Evolutionary conservation across 305 asterid species (phyloP).

Genomic region (Fraxinus latifolia): DNA sequence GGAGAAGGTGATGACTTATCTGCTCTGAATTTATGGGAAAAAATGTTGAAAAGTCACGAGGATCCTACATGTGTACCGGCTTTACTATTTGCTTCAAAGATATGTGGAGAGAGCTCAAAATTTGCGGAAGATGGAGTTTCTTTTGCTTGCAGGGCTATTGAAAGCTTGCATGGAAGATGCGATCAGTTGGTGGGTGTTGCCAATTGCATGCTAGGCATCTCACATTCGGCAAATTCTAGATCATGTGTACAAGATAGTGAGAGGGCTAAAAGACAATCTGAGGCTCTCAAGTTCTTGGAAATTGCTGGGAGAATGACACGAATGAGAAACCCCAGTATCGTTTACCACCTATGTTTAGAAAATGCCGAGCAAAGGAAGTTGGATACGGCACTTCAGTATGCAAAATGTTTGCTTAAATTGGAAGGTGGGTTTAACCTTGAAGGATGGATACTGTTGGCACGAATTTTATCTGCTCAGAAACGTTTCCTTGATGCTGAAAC

Average conservation of each 20-base stretch:
- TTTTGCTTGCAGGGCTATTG: constrained; percentile 61
- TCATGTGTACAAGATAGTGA: constrained; percentile 42
- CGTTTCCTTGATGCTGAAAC: constrained; percentile 61
- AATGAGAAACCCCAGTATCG: constrained; percentile 52
- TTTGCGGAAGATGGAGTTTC: constrained; percentile 52
- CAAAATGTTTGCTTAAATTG: constrained; percentile 54
- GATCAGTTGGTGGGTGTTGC: constrained; percentile 58
- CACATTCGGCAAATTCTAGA: constrained; percentile 52
- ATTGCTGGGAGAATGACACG: constrained; percentile 59
- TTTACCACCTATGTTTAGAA: constrained; percentile 70
- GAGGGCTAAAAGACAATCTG: constrained; percentile 51
- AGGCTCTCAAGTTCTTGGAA: constrained; percentile 68
- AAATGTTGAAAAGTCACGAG: constrained; percentile 41
- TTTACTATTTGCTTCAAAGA: constrained; percentile 63
- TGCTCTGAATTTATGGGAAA: constrained; percentile 68
- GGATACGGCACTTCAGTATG: constrained; percentile 62
- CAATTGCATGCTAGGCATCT: constrained; percentile 58
- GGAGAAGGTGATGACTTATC: constrained; percentile 60
- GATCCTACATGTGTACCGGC: constrained; percentile 42
- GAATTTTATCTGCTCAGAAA: constrained; percentile 76
- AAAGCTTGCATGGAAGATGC: constrained; percentile 48
- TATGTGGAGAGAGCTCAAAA: constrained; percentile 47
- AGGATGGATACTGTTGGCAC: constrained; percentile 76
- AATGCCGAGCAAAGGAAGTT: constrained; percentile 87
- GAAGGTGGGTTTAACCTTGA: constrained; percentile 63